Evolutionary conservation across 495 filamentous ascomycete species (phyloP), one percentile per base, ranked within the genome.

Genomic region (Peziza echinospora): DNA sequence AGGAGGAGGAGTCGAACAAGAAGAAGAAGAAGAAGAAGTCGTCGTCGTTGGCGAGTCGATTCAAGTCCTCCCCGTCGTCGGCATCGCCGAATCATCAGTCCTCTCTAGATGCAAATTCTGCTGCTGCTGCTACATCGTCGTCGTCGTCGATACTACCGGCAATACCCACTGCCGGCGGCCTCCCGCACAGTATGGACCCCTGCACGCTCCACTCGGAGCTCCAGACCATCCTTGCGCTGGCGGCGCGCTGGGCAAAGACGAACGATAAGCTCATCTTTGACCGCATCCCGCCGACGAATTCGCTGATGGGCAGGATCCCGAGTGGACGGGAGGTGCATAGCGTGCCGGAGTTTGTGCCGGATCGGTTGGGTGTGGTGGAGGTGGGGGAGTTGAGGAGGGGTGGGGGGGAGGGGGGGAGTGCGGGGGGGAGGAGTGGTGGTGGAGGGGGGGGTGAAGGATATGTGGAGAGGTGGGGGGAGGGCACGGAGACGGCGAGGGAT

Each of bases 211-310:
- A 37, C 6, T 37, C 30, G 30, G 30, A 37, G 19, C 30, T 37
- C 30, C 30, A 37, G n/a, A 34, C 26, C 7, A 34, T 92, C 49
- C 77, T 86, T 51, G 83, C 82, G 76, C 61, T 97, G 46, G 78
- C 92, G 58, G 68, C 66, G 42, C 93, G 92, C 60, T 97, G 89
- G 89, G 71, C 70, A 24, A 84, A 84, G 63, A 74, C 82, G 64
- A 97, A 97, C 60, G 84, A 93, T 64, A 91, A 81, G 11, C 82
- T 93, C 59, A 64, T 78, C 70, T 53, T 51, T 40, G 86, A 96
- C 54, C 22, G 67, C 5, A 71, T 96, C 25, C 82, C 84, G 0
- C 68, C 78, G 0, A 71, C 70, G 13, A 73, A 72, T 1, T 71
- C 77, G 9, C 60, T 93, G 6, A 61, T 91, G 2, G 68, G 79